Evolutionary conservation across 2,329 filamentous ascomycete genomes (phyloP), one percentile per base, ranked within the genome.

Genomic region (Neonectria magnoliae): DNA sequence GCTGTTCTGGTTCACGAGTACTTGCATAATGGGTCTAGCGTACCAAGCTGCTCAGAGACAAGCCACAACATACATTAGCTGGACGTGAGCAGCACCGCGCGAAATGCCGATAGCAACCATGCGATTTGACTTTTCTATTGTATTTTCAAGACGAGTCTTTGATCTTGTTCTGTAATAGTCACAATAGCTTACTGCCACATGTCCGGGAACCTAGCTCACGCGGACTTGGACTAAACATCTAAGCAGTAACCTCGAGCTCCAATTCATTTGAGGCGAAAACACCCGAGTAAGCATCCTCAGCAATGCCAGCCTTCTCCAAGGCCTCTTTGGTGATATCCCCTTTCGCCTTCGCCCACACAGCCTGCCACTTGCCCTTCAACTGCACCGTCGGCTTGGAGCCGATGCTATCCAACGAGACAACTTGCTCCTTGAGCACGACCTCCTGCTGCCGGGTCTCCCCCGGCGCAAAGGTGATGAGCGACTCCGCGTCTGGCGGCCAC

Each of bases 401-500:
- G 33, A 82, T 73, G 58, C 72, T 70, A 13, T 77, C 76, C 31
- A 77, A 60, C 2, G 79, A 75, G 14, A 82, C 74, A 3, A 79
- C 67, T 3, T 76, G 75, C 22, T 77, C 79, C 36, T 74, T 76
- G n/a, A 84, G 71, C 20, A 78, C 71, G 10, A 82, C 62, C 51
- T 80, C 77, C 29, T 76, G 75, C 62, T 75, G 73, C 18, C 67
- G 68, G 29, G 73, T 79, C 65, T 76, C 73, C 1, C 81, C 80
- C 7, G 81, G 73, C 27, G 69, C 75, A 41, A 84, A 76, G 33
- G 78, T 79, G 64, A 83, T 67, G 31, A 82, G 74, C 3, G 75
- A 75, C 2, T 82, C 80, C 13, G 69, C 71, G 5, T 66, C 70
- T 0, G 82, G 81, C 4, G 82, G 82, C 80, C 81, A 80, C 47